Conservation (phyloP, 176 grass and related monocot species). For the Elymus sibiricus region DNA sequence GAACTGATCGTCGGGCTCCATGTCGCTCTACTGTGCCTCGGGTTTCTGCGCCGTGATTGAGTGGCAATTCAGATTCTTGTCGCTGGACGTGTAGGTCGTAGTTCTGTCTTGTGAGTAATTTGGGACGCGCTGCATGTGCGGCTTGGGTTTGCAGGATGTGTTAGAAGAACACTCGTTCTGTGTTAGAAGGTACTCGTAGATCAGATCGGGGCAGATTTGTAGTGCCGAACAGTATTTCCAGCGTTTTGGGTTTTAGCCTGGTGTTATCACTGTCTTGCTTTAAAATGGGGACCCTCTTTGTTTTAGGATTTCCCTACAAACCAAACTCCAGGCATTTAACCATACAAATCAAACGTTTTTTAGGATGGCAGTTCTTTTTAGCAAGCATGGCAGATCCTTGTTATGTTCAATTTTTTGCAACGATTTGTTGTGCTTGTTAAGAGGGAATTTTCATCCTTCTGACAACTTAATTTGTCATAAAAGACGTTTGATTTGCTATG, state of each 20-base stretch:
- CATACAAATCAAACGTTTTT: too few relatives aligned
- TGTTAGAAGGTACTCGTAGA: slow-evolving; percentile 10
- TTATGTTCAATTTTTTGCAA: too few relatives aligned
- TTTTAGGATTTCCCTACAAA: too few relatives aligned
- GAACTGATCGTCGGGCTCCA: slow-evolving; percentile 39
- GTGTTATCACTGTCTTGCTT: background rate
- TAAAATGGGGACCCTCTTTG: background rate
- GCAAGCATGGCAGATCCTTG: too few relatives aligned
- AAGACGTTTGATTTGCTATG: too few relatives aligned
- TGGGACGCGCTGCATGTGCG: background rate
- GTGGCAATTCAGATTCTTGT: background rate
- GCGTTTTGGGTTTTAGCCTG: background rate
- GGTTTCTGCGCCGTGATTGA: slow-evolving; percentile 33
- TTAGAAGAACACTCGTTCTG: background rate
- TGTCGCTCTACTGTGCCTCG: slow-evolving; percentile 35
- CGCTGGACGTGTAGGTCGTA: background rate
- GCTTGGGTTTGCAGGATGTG: slow-evolving; percentile 1
- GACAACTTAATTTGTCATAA: too few relatives aligned
- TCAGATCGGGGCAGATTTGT: slow-evolving; percentile 24
- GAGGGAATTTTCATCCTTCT: too few relatives aligned
- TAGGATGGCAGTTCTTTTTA: too few relatives aligned
- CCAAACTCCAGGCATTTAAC: background rate
- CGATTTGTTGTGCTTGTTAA: too few relatives aligned
- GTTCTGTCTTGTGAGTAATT: slow-evolving; percentile 26
- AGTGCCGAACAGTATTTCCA: slow-evolving; percentile 1